phyloP scores from a whole-genome alignment of 179 eudicot species.

The Patellifolia procumbens region DNA sequence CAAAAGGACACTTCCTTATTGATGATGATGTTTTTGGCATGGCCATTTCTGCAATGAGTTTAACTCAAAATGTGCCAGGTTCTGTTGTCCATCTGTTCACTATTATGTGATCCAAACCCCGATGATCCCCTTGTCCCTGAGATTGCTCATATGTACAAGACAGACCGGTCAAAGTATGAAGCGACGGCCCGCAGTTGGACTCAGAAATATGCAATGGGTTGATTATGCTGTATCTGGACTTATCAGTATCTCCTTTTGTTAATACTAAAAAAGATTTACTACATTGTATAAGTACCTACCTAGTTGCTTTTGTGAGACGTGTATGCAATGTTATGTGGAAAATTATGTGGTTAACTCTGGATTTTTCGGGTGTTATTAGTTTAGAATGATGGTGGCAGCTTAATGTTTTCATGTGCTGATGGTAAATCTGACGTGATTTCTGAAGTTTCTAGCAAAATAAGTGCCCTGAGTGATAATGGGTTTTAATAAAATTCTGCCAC shows the following conservation, averaged over 20 bases:
- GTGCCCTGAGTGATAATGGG: no score
- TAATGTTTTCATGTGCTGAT: neutral
- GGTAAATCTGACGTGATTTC: neutral
- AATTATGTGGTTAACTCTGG: neutral
- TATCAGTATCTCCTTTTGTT: constrained; percentile 15
- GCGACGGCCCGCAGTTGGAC: constrained; percentile 42
- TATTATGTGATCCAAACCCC: constrained; percentile 39
- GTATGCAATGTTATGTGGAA: constrained; percentile 12
- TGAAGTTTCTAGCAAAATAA: neutral
- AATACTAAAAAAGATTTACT: constrained; percentile 27
- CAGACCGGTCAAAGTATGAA: constrained; percentile 38
- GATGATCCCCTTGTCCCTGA: constrained; percentile 44
- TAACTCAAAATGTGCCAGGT: constrained; percentile 26
- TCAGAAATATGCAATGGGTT: constrained; percentile 45
- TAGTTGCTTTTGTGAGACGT: constrained; percentile 23
- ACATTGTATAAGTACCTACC: constrained; percentile 17
- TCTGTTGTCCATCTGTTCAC: constrained; percentile 40
- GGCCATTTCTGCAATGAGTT: neutral
- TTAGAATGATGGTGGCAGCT: constrained; percentile 1
- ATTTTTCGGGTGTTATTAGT: constrained; percentile 3
- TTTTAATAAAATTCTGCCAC: no score
- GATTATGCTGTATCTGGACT: constrained; percentile 10
- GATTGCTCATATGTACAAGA: constrained; percentile 47
- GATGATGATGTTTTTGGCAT: neutral
- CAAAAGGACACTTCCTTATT: neutral